phyloP scores from a whole-genome alignment of 108 stramenopile species.

The Aurantiochytrium sp. region DNA sequence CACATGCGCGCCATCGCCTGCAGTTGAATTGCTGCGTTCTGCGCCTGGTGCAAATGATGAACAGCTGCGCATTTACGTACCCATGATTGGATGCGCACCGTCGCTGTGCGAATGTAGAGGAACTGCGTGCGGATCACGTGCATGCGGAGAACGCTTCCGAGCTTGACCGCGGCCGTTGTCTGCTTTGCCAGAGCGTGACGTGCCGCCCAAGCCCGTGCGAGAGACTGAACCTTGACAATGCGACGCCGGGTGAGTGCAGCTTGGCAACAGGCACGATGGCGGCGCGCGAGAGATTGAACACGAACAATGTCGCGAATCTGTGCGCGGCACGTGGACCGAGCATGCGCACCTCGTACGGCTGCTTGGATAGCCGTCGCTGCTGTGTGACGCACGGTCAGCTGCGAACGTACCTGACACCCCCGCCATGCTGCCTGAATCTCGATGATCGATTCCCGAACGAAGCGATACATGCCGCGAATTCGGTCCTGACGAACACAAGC shows the following conservation, averaged over 20 bases:
- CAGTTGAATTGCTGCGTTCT: background rate
- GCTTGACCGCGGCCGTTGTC: too few relatives aligned
- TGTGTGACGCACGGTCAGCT: background rate
- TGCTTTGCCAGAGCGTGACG: background rate
- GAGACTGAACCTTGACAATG: background rate
- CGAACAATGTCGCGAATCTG: background rate
- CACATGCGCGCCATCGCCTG: background rate
- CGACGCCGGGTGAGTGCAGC: background rate
- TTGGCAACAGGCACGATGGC: too few relatives aligned
- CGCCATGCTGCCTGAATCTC: background rate
- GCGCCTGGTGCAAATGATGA: background rate
- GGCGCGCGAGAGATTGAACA: background rate
- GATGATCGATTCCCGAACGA: background rate
- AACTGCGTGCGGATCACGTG: background rate
- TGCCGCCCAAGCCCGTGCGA: background rate
- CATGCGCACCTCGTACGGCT: background rate
- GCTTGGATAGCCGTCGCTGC: constrained; percentile 24
- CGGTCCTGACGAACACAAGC: constrained; percentile 28
- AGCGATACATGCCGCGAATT: background rate
- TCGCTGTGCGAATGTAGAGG: background rate
- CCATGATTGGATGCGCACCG: background rate
- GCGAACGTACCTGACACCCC: background rate
- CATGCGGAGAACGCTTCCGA: background rate
- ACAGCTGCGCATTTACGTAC: background rate
- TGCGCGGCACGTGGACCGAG: background rate